phyloP scores from a whole-genome alignment of 1,284 basidiomycete species.

The Heterobasidion annosum region DNA sequence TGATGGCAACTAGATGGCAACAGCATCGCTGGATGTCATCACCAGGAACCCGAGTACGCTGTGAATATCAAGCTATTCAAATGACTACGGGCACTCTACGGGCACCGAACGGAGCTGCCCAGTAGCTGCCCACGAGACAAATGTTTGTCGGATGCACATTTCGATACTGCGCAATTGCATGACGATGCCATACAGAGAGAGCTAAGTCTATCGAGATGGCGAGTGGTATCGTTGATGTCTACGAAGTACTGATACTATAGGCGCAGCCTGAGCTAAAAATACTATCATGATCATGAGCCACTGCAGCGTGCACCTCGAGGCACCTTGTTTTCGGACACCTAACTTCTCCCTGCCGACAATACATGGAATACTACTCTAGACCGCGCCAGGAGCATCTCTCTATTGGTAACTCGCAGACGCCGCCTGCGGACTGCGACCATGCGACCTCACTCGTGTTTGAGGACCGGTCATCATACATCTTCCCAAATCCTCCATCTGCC shows the following conservation, averaged over 20 bases:
- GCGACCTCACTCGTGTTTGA: conserved; percentile 5
- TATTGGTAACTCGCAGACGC: no score
- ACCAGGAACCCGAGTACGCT: no score
- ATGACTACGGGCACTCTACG: not conserved
- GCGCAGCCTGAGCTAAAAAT: no score
- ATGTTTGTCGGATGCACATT: no score
- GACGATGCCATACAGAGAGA: no score
- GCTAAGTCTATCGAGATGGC: no score
- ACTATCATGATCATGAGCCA: no score
- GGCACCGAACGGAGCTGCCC: not conserved
- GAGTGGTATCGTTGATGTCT: no score
- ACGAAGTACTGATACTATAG: no score
- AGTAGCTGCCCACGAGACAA: not conserved
- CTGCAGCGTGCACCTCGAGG: not conserved
- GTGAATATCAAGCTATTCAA: not conserved
- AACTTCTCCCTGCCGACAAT: not conserved
- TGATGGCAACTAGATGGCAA: not conserved
- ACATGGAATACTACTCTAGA: not conserved
- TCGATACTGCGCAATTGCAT: no score
- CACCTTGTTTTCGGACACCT: not conserved
- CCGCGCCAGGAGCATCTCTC: not conserved
- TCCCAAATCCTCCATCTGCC: conserved; percentile 21
- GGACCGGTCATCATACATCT: conserved; percentile 25
- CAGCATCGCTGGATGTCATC: not conserved
- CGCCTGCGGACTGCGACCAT: no score